Base-by-base conservation (phyloP, 495 filamentous ascomycete genomes). In the Aspergillus haitiensis region DNA sequence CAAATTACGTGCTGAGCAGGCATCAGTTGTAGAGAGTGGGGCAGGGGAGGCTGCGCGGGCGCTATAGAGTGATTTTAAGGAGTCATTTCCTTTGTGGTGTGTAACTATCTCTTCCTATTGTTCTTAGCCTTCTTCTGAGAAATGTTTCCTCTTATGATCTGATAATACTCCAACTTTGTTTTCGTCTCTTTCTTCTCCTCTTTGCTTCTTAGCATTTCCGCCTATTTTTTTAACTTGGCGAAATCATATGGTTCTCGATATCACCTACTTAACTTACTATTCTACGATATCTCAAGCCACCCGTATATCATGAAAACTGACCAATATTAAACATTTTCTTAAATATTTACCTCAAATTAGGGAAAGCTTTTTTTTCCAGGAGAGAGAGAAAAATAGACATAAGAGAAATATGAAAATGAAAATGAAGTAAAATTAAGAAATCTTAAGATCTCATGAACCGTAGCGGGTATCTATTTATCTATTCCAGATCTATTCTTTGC, bases 31-130 rank as follows among this genome's bases (percentile, higher is more conserved):
- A 33, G 83, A 88, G 59, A 85, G 85, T 58, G 90, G 89, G 13
- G 92, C 83, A 32, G 91, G 91, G 27, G 92, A 96, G 75, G 91
- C 87, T 40, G 92, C 92, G 7, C 82, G 92, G 62, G 92, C 89
- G 13, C 80, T 83, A 7, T 78, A 69, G 54, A 47, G 46, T 35
- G 56, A 32, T 21, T 44, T 31, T 18, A n/a, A n/a, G n/a, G 54
- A 47, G 46, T 35, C 54, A 32, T 21, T 49, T 60, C 21, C 45
- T 64, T 53, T 54, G 36, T 57, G 32, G n/a, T 42, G 40, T 58
- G 49, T 33, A 59, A 58, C 51, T 55, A 47, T 10, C 45, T 35
- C 39, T 46, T 39, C 45, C 48, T 31, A 13, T 33, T 32, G 11
- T 7, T 48, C 44, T 50, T 33, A 33, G 42, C 47, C 16, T 34